Conservation (phyloP, 1,139 yeast species). For the Debaryomycetaceae sp. region DNA sequence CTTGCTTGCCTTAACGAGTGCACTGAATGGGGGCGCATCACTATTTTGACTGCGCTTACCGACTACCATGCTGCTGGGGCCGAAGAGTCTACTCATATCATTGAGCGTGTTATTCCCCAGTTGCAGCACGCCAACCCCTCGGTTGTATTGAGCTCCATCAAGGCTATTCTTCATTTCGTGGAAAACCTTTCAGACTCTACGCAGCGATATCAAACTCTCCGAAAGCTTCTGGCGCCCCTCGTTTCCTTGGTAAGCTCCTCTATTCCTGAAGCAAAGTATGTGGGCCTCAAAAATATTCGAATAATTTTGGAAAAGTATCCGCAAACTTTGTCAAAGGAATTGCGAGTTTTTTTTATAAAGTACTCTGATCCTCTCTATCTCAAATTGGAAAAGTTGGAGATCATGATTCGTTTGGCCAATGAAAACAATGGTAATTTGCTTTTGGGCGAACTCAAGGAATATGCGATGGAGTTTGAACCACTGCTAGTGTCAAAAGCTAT, state of each 20-base stretch:
- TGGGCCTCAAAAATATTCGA: slow-evolving; percentile 84
- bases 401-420: slow-evolving; percentile 75
- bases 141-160: slow-evolving; percentile 80
- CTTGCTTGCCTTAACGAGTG: slow-evolving; percentile 87
- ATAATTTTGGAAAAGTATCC: slow-evolving; percentile 88
- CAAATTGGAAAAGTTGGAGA: slow-evolving; percentile 86
- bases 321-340: slow-evolving; percentile 60
- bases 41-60: slow-evolving; percentile 72
- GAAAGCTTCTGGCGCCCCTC: slow-evolving; percentile 82
- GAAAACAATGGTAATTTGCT: slow-evolving; percentile 58
- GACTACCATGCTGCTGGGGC: slow-evolving; percentile 49
- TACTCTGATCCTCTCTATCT: slow-evolving; percentile 92
- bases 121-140: slow-evolving; percentile 96
- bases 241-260: slow-evolving; percentile 79
- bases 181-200: slow-evolving; percentile 32
- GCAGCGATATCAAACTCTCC: slow-evolving; percentile 34
- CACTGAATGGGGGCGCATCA: slow-evolving; percentile 97
- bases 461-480: slow-evolving; percentile 89
- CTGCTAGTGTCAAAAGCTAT: slow-evolving; percentile 80
- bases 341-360: slow-evolving; percentile 85
- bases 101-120: slow-evolving; percentile 89
- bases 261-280: slow-evolving; percentile 91
- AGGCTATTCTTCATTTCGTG: slow-evolving; percentile 67
- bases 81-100: slow-evolving; percentile 72
- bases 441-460: slow-evolving; percentile 79